phyloP scores from a whole-genome alignment of 352 stramenopile genomes.

The Thalassiosira livingstoniorum region DNA sequence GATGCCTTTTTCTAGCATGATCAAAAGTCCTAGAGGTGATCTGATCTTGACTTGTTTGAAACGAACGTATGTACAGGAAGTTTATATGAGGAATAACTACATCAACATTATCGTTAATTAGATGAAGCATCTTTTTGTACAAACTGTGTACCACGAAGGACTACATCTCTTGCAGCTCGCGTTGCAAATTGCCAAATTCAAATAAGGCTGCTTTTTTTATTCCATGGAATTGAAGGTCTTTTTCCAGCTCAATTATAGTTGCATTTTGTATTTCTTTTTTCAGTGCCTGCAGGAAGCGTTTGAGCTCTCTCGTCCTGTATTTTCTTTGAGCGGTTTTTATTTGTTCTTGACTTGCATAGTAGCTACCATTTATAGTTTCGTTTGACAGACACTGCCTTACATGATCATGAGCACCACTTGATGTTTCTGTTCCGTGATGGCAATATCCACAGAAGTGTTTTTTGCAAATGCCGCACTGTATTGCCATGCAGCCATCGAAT shows the following conservation, averaged over 20 bases:
- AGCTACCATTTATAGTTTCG: no score
- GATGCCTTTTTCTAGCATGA: no score
- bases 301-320: constrained; percentile 35
- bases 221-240: constrained; percentile 29
- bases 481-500: constrained; percentile 46
- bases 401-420: constrained; percentile 43
- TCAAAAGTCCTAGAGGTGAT: no score
- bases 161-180: neutral
- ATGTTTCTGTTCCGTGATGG: constrained; percentile 13
- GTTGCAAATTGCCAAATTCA: constrained; percentile 45
- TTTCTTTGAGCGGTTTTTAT: constrained; percentile 40
- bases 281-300: constrained; percentile 29
- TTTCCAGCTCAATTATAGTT: constrained; percentile 38
- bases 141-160: neutral
- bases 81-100: no score
- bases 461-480: constrained; percentile 31
- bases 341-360: no score
- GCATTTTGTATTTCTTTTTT: constrained; percentile 45
- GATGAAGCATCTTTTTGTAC: no score
- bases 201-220: constrained; percentile 40
- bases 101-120: no score
- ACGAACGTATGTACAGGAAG: no score
- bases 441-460: constrained; percentile 49
- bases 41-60: no score
- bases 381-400: constrained; percentile 35